Evolutionary conservation across 768 basidiomycete genomes (phyloP), one percentile per base, ranked within the genome.

Genomic region (Pleurotus eryngii): DNA sequence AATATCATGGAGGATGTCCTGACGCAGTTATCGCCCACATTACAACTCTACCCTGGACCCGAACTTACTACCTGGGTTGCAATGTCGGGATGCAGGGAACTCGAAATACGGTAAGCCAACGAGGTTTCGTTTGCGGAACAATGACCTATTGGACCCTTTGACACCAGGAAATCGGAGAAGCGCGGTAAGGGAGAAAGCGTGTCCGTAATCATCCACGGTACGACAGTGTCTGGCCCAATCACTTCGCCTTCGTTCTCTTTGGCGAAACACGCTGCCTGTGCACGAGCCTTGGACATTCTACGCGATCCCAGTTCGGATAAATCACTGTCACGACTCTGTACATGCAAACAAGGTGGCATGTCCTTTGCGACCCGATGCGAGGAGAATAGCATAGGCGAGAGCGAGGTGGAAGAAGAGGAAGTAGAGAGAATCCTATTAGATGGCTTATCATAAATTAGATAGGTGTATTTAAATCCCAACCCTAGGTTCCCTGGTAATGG

Each of bases 31-130:
- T 78, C 78, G 0, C 86, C 86, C 1, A 76, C 79, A 27, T 68
- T 89, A 57, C 79, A 80, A 15, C 75, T 76, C 58, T 89, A 95
- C 65, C 93, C 93, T 2, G 81, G 90, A 9, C 83, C 87, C 1
- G 81, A 85, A 58, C 72, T 95, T 55, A 75, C 84, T 72, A 74
- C 86, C 38, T 93, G 87, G 87, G 72, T 81, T 1, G 82, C 81
- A 1, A 69, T 72, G 35, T 63, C 70, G 9, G 87, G 88, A 0
- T 93, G 92, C 61, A 75, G 67, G 35, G 75, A 63, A 39, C 57
- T 73, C 8, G 48, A 58, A 11, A 66, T 76, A 48, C 57, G 66
- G 75, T 76, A 58, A 65, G 64, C 60, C 58, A 18, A 53, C 57
- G 42, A 56, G 43, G 56, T 64, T 38, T 17, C 20, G 7, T 57